Base-by-base conservation (phyloP, 495 filamentous ascomycete genomes). In the Penicillium steckii region DNA sequence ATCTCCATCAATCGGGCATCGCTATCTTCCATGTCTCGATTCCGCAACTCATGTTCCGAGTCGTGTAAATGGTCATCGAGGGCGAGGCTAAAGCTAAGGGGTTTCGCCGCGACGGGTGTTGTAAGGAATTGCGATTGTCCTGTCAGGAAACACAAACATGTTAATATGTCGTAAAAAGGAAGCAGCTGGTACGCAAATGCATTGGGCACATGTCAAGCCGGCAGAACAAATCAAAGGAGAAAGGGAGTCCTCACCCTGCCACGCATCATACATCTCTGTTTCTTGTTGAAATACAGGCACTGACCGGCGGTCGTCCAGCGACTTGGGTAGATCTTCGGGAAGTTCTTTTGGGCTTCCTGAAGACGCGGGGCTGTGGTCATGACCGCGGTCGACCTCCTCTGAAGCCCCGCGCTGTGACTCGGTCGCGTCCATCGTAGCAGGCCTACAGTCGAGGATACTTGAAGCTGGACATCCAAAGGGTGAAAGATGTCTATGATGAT, bases 221-320 rank as follows among this genome's bases (percentile, higher is more conserved):
- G 51, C 29, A 17, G 15, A 33, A 27, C 21, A 21, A 15, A 24
- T 18, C 17, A 35, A n/a, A 21, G 26, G 46, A 44, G 26, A 33
- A 40, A 46, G 33, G 30, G 13, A 43, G 26, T 29, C 37, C 75
- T 52, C 67, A 96, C 93, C 93, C 86, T 96, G 91, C 94, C 94
- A 98, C 52, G 89, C 95, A 80, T 98, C 94, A 67, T 97, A 97
- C 76, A 96, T 88, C 80, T 97, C 92, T 21, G 91, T 95, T 76
- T 97, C 93, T 41, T 70, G 74, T 27, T 71, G 75, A 48, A 77
- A 75, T 4, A 69, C 66, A 7, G 80, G 80, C 22, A 87, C 79
- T 48, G 78, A 82, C 65, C 85, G 83, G 46, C 93, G 81, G 72
- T 97, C 95, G 60, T 97, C 88, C 51, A 98, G 78, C 40, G 91